phyloP scores from a whole-genome alignment of 768 basidiomycete species.

The Russula ochroleuca region DNA sequence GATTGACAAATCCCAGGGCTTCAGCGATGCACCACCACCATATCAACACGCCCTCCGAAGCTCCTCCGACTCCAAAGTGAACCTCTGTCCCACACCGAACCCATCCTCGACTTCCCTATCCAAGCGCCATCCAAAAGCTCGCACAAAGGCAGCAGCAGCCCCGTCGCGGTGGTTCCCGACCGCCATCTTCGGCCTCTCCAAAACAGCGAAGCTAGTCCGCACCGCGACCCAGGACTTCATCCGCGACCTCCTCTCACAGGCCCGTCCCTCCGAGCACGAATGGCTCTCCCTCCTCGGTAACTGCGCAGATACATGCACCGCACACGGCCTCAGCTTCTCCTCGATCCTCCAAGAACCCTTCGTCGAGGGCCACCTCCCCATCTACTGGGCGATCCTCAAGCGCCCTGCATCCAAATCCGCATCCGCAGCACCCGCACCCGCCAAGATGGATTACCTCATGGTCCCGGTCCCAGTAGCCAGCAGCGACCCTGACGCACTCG shows the following conservation, averaged over 20 bases:
- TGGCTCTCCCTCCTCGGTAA: constrained; percentile 49
- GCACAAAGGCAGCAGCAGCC: not conserved
- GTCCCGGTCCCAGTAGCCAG: constrained; percentile 9
- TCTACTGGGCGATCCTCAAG: constrained; percentile 74
- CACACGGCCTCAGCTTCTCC: constrained; percentile 48
- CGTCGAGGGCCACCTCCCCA: constrained; percentile 59
- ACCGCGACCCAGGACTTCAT: constrained; percentile 22
- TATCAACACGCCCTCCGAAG: constrained; percentile 16
- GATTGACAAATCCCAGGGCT: constrained; percentile 23
- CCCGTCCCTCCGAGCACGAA: constrained; percentile 32
- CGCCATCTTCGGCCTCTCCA: constrained; percentile 26
- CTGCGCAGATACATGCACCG: constrained; percentile 57
- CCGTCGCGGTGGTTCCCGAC: constrained; percentile 21
- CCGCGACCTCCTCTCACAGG: constrained; percentile 39
- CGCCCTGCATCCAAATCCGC: constrained; percentile 33
- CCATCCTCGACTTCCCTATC: not conserved
- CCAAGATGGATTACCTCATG: constrained; percentile 7
- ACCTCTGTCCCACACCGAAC: not conserved
- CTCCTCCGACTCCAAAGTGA: constrained; percentile 3
- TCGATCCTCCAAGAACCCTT: constrained; percentile 55
- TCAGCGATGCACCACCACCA: constrained; percentile 22
- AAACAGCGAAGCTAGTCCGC: constrained; percentile 27
- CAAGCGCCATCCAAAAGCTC: not conserved
- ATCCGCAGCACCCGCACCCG: not conserved
- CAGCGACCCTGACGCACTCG: constrained; percentile 30